Evolutionary conservation across 2,329 filamentous ascomycete species (phyloP), one percentile per base, ranked within the genome.

Genomic region (Fusarium metavorans): DNA sequence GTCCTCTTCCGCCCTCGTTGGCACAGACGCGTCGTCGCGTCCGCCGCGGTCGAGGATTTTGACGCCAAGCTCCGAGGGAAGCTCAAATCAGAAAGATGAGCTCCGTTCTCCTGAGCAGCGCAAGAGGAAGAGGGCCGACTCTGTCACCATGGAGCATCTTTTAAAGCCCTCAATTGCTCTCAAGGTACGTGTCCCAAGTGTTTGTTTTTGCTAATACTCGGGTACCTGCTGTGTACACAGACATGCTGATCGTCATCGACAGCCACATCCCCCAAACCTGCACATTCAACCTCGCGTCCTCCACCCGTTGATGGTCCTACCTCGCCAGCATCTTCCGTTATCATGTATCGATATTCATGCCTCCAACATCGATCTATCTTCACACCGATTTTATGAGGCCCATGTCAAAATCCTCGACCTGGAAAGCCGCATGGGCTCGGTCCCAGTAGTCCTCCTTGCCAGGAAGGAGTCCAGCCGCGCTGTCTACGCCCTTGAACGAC

Each of bases 401-500:
- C 86, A 88, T 72, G 86, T 93, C 76, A 89, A 89, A 72, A 89
- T 92, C 66, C 83, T 93, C 69, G 91, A 93, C 71, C 86, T 91
- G 45, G 90, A 91, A 81, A 88, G 85, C 64, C 90, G 89, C n/a
- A 86, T 90, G 76, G 88, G 87, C 67, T 87, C 84, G 23, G 82
- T 83, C 13, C 85, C 88, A 16, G 88, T 87, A 67, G 84, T 94
- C 18, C 86, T 94, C 11, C 85, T 94, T 68, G 91, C 90, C 32
- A 86, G 89, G 67, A 86, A 89, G 52, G 89, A 92, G 50, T 84
- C 86, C 30, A 87, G 86, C 70, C 85, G 86, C 66, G 85, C 84
- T 39, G 72, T 89, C 0, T 93, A 90, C 79, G 92, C 88, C 14
- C 83, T 94, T n/a, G 93, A 95, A 83, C 87, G 90, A 27, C 90